phyloP scores from a whole-genome alignment of 1,284 basidiomycete genomes.

The Tranzscheliella williamsii region DNA sequence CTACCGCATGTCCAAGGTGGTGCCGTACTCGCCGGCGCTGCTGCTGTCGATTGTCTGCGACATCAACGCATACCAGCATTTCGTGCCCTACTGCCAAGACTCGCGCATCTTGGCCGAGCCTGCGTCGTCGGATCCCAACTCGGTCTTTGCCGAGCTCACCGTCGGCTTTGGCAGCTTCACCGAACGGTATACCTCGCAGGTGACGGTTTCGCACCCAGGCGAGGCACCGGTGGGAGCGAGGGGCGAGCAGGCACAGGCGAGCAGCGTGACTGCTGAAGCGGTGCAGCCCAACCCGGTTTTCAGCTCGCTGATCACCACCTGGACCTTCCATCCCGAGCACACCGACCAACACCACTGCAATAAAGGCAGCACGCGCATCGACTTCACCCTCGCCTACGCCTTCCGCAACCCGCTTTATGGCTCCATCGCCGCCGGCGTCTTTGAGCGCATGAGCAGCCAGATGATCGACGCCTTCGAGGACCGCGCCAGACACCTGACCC shows the following conservation, averaged over 20 bases:
- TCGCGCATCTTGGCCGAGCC: constrained; percentile 69
- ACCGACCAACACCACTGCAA: neutral
- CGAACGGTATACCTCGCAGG: constrained; percentile 84
- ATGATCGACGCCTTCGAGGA: constrained; percentile 93
- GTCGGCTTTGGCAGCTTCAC: constrained; percentile 85
- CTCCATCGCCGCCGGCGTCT: constrained; percentile 77
- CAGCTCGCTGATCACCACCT: constrained; percentile 78
- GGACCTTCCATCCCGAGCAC: constrained; percentile 56
- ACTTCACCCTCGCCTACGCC: constrained; percentile 70
- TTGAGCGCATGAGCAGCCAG: constrained; percentile 79
- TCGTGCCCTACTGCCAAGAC: constrained; percentile 84
- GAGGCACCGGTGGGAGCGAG: constrained; percentile 85
- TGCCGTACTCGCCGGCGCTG: constrained; percentile 63
- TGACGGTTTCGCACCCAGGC: constrained; percentile 75
- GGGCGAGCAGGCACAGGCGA: constrained; percentile 6
- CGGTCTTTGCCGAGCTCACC: constrained; percentile 74
- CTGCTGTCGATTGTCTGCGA: constrained; percentile 86
- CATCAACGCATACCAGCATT: constrained; percentile 79
- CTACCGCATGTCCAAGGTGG: constrained; percentile 23
- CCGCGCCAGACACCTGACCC: constrained; percentile 64
- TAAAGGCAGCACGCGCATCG: constrained; percentile 15
- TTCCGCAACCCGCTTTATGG: constrained; percentile 87
- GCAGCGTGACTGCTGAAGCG: constrained; percentile 27
- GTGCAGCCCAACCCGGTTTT: constrained; percentile 70
- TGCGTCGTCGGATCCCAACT: neutral